Base-by-base conservation (phyloP, 768 basidiomycete species). In the Tricholoma terreum region DNA sequence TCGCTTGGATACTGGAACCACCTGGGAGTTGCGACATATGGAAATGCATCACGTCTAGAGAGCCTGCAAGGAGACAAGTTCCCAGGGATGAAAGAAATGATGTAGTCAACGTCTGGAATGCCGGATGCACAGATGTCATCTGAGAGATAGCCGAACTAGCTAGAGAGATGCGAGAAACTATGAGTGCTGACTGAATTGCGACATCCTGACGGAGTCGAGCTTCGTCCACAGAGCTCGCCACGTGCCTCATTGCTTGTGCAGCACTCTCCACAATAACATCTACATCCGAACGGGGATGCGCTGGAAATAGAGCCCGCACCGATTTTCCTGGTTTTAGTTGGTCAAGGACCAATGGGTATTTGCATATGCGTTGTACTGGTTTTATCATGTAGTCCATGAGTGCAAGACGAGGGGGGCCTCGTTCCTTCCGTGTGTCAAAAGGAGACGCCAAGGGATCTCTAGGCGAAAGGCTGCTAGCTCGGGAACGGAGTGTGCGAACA, bases 281-380 rank as follows among this genome's bases (percentile, higher is more conserved):
- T 27, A 77, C 71, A 59, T 78, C 77, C 11, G 70, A 69, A 27
- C 68, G 63, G 10, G 55, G 54, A 42, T 50, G 61, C 15, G 55
- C 43, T 24, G 61, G 65, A 24, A 66, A 63, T 45, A 67, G 61
- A 11, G 65, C 59, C 36, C 65, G 66, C 27, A 72, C 54, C 12
- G 68, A 56, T 59, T 75, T 75, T 12, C 72, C 65, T 4, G 75
- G 69, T 50, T 71, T 70, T 34, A 97, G 80, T 63, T 90, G 86
- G 56, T 86, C 87, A 45, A 99, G 82, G 8, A 99, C 80, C 51
- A 98, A 80, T 15, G 94, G 93, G 67, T 99, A 99, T 63, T 88
- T 91, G 81, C 95, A 98, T 50, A 99, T 89, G 51, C 94, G 80
- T 71, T 99, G 96, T 14, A 98, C 82, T n/a, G 96, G 96, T 71